phyloP scores from a whole-genome alignment of 1,139 yeast genomes.

The Pneumocystis carinii region DNA sequence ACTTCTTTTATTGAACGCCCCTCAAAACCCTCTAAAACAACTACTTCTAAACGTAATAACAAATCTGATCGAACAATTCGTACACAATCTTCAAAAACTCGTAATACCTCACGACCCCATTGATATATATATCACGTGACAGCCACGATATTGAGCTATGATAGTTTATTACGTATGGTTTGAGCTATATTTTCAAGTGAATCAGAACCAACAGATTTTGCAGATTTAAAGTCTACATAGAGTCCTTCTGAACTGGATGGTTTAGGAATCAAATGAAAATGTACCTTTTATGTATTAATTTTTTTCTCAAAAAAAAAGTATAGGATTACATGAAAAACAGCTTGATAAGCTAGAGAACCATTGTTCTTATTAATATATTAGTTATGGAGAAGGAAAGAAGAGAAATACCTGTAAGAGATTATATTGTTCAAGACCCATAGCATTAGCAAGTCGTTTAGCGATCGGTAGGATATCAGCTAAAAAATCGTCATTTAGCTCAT shows the following conservation, averaged over 20 bases:
- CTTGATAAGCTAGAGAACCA: conserved; percentile 83
- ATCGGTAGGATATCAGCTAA: conserved; percentile 72
- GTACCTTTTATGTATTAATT: conserved; percentile 23
- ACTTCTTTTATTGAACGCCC: conserved; percentile 14
- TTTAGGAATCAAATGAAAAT: conserved; percentile 91
- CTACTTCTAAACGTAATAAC: too few species aligned
- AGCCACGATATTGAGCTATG: too few species aligned
- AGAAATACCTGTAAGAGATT: conserved; percentile 42
- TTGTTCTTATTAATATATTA: conserved; percentile 39
- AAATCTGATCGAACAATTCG: too few species aligned
- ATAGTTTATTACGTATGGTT: neutral
- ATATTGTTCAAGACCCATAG: conserved; percentile 61
- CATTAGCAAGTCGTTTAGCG: conserved; percentile 68
- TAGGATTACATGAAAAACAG: conserved; percentile 59
- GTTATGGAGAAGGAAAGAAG: too few species aligned
- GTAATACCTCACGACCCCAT: too few species aligned
- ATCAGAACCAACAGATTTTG: conserved; percentile 33
- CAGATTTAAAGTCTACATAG: conserved; percentile 85
- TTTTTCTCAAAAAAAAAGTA: neutral
- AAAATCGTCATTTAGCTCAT: conserved; percentile 81
- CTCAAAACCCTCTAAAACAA: neutral
- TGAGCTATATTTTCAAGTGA: neutral
- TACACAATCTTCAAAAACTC: too few species aligned
- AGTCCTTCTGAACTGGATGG: conserved; percentile 54
- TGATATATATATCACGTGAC: too few species aligned